A percentile compares a stretch with the other conserved stretches of the same genome.
These are phyloP conservation scores for Ramaria rubella DNA, from an alignment of 768 basidiomycete species.

Conservation along the genomic window DNA sequence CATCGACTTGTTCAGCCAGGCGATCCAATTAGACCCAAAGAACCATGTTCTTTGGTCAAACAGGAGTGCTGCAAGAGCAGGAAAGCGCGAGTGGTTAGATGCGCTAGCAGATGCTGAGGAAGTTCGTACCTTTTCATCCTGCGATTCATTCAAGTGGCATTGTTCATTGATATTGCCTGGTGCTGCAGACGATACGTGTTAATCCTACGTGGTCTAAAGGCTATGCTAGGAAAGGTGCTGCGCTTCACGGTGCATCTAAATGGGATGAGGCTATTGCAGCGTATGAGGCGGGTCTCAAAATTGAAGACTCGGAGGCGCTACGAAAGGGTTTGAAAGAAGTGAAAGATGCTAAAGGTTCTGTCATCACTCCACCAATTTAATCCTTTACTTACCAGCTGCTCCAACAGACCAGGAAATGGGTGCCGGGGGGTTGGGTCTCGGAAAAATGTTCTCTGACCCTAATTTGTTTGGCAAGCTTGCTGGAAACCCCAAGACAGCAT, in stretches of 20 bases:
- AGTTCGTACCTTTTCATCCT: slow-evolving; percentile 40
- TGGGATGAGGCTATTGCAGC: slow-evolving; percentile 81
- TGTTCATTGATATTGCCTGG: no score
- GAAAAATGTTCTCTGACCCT: slow-evolving; percentile 78
- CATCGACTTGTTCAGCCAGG: slow-evolving; percentile 74
- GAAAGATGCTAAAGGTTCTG: slow-evolving; percentile 69
- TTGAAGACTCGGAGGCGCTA: slow-evolving; percentile 77
- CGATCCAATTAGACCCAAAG: slow-evolving; percentile 71
- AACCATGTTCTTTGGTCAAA: slow-evolving; percentile 93
- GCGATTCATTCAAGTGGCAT: background rate
- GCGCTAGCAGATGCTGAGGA: slow-evolving; percentile 88
- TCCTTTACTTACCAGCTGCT: slow-evolving; percentile 8
- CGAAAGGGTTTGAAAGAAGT: slow-evolving; percentile 89
- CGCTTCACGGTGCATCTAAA: slow-evolving; percentile 72
- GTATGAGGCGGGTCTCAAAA: slow-evolving; percentile 74
- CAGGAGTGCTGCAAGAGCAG: slow-evolving; percentile 84
- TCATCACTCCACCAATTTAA: background rate
- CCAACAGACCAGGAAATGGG: slow-evolving; percentile 26
- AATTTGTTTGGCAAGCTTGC: slow-evolving; percentile 79
- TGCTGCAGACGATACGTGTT: slow-evolving; percentile 64
- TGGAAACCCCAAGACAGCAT: slow-evolving; percentile 76
- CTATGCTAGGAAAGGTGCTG: slow-evolving; percentile 87
- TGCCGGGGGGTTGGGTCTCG: slow-evolving; percentile 44
- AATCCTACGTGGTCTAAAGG: slow-evolving; percentile 86
- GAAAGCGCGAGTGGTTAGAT: slow-evolving; percentile 67